Evolutionary conservation across 169 alveolate species (phyloP).

Genomic region (Plasmodium coatneyi): DNA sequence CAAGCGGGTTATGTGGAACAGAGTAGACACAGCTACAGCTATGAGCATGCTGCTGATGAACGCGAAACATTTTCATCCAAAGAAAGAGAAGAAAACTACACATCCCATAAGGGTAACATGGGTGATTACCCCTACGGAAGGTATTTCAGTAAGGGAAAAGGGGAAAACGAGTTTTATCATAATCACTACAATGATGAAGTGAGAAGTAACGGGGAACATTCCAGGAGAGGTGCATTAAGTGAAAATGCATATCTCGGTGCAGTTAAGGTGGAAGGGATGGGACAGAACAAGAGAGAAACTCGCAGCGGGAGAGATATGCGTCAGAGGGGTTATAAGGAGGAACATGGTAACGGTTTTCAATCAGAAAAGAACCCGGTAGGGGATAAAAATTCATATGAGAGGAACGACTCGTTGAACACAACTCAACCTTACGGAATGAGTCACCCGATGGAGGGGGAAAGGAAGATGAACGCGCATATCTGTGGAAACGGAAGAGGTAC

Average conservation of each 20-base stretch:
- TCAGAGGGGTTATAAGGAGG: background rate
- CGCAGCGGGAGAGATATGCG: slow-evolving; percentile 1
- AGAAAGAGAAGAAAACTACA: background rate
- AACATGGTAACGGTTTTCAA: background rate
- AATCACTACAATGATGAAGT: background rate
- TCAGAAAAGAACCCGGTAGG: background rate
- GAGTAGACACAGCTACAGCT: background rate
- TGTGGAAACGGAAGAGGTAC: background rate
- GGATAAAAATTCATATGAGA: background rate
- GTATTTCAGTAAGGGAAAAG: background rate
- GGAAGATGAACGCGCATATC: background rate
- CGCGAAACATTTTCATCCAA: background rate
- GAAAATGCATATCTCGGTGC: background rate
- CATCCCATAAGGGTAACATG: background rate
- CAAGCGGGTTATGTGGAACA: background rate
- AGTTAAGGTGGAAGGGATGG: background rate
- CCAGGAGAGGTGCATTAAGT: background rate
- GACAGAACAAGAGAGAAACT: background rate
- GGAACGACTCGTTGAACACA: background rate
- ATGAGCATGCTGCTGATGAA: background rate
- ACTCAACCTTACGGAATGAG: background rate
- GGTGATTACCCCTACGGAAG: background rate
- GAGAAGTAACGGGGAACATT: background rate
- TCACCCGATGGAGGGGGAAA: background rate
- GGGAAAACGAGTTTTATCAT: background rate